These are phyloP conservation scores for Penicillium simplicissimum DNA, from an alignment of 495 filamentous ascomycete genomes.

Conservation along the genomic window DNA sequence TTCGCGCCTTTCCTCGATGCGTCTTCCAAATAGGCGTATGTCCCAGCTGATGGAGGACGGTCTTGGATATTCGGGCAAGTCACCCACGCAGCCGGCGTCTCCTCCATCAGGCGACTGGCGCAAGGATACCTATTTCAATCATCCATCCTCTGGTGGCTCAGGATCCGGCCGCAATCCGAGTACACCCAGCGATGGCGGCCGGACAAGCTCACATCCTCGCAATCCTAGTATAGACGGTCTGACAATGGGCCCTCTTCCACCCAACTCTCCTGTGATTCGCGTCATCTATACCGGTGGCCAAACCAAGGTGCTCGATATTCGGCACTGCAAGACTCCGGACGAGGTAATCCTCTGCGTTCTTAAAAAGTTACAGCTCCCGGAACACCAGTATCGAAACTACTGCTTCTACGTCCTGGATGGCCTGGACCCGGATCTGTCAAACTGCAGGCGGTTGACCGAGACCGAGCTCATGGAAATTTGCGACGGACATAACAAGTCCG, in stretches of 20 bases:
- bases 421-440: slow-evolving; percentile 72
- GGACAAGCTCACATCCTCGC: slow-evolving; percentile 49
- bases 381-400: slow-evolving; percentile 76
- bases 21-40: slow-evolving; percentile 66
- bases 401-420: slow-evolving; percentile 84
- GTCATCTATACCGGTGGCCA: slow-evolving; percentile 90
- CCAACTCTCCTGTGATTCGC: slow-evolving; percentile 78
- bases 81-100: slow-evolving; percentile 68
- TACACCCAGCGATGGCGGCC: slow-evolving; percentile 45
- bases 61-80: slow-evolving; percentile 43
- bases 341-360: slow-evolving; percentile 85
- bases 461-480: slow-evolving; percentile 85
- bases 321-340: slow-evolving; percentile 84
- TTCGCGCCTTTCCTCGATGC: slow-evolving; percentile 58
- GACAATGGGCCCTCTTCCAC: slow-evolving; percentile 76
- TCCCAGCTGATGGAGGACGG: slow-evolving; percentile 63
- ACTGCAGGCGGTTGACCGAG: slow-evolving; percentile 78
- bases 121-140: slow-evolving; percentile 54
- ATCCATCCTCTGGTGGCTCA: slow-evolving; percentile 50
- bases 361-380: slow-evolving; percentile 74
- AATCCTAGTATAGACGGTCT: slow-evolving; percentile 77
- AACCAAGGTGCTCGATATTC: slow-evolving; percentile 87
- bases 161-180: slow-evolving; percentile 47
- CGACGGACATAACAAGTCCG: slow-evolving; percentile 56
- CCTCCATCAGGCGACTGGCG: slow-evolving; percentile 60